Percentiles rank a stretch among this genome's conserved stretches.
These are phyloP conservation scores for Syncephalastrum monosporum DNA, from an alignment of 371 early-diverging fungal species.

Conservation along the genomic window DNA sequence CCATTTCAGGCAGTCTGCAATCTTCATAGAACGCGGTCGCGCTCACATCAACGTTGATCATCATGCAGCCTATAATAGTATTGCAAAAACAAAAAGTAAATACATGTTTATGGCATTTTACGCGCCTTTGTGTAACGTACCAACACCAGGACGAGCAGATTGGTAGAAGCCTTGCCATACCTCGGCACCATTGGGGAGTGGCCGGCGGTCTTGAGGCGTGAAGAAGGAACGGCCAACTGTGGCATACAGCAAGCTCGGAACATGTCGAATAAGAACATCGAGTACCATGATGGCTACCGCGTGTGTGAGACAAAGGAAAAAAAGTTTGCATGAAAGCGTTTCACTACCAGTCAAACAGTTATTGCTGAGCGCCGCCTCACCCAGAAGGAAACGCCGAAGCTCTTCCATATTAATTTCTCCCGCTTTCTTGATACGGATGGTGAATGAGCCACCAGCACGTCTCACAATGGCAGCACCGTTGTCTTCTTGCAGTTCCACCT, in stretches of 20 bases:
- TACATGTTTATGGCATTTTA: too few species aligned
- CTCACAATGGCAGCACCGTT: conserved; percentile 12
- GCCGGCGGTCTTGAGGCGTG: conserved; percentile 65
- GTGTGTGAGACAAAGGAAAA: conserved; percentile 1
- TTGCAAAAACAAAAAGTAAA: too few species aligned
- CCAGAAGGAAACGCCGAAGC: conserved; percentile 48
- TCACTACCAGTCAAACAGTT: conserved; percentile 43
- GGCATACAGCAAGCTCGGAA: conserved; percentile 69
- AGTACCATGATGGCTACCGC: conserved; percentile 73
- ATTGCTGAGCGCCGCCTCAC: conserved; percentile 31
- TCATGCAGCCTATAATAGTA: conserved; percentile 24
- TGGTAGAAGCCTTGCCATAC: conserved; percentile 95
- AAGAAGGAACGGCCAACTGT: conserved; percentile 91
- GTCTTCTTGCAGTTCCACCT: conserved; percentile 46
- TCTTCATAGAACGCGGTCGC: conserved; percentile 86
- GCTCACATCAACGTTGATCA: conserved; percentile 88
- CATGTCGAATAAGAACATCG: conserved; percentile 81
- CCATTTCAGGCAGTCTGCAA: conserved; percentile 63
- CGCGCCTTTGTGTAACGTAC: neutral
- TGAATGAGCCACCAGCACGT: conserved; percentile 30
- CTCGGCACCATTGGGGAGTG: conserved; percentile 79
- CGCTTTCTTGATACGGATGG: conserved; percentile 54
- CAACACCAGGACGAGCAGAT: conserved; percentile 76
- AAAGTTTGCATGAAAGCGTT: neutral
- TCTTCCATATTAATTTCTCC: conserved; percentile 57